phyloP scores from a whole-genome alignment of 106 monocot genomes.

The Triglochin maritima region DNA sequence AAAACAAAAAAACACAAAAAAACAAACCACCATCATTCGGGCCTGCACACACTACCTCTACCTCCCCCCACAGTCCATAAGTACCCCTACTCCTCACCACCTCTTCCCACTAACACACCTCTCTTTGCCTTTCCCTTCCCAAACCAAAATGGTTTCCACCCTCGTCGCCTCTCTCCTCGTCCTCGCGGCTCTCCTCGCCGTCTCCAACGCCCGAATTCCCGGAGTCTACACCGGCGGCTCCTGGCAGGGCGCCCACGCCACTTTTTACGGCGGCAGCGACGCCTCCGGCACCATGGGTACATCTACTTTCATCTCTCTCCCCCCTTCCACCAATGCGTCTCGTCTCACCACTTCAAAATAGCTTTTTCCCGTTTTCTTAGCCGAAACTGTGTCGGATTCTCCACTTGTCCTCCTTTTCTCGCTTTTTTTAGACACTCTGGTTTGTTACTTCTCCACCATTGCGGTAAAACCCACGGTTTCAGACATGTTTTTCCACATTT shows the following conservation, averaged over 20 bases:
- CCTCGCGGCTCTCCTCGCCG: constrained; percentile 9
- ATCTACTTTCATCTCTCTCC: not conserved
- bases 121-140: not conserved
- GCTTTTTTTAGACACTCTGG: too few relatives aligned
- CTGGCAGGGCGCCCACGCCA: constrained; percentile 85
- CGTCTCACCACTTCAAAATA: too few relatives aligned
- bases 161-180: not conserved
- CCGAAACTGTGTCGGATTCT: too few relatives aligned
- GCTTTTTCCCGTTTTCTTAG: too few relatives aligned
- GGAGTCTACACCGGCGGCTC: constrained; percentile 47
- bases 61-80: not conserved
- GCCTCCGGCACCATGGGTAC: constrained; percentile 95
- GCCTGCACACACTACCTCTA: not conserved
- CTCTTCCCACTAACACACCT: not conserved
- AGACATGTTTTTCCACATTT: too few relatives aligned
- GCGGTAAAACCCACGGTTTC: too few relatives aligned
- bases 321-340: too few relatives aligned
- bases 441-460: too few relatives aligned
- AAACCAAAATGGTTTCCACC: not conserved
- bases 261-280: constrained; percentile 90
- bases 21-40: not conserved
- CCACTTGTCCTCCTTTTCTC: too few relatives aligned
- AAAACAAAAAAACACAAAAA: not conserved
- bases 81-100: not conserved
- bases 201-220: constrained; percentile 41